A percentile compares a stretch with the other conserved stretches of the same genome.
Conservation (phyloP, 2,329 filamentous ascomycete genomes). For the Beauveria scarabaeidicola region DNA sequence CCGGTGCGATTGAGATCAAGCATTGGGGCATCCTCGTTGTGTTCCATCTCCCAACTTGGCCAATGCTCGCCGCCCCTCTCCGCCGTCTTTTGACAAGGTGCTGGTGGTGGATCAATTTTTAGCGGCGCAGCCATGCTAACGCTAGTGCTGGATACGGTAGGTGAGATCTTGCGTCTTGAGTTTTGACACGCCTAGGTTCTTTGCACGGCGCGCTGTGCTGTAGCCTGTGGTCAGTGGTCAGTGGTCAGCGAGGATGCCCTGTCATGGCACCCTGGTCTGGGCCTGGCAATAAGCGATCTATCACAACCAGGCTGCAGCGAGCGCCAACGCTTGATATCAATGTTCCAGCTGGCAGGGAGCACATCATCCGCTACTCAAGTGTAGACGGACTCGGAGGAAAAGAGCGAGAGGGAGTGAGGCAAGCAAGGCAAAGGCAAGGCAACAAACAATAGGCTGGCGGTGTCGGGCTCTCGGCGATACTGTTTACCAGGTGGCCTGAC, state of each 20-base stretch:
- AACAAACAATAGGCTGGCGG: not conserved
- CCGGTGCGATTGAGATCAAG: not conserved
- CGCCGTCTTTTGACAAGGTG: not conserved
- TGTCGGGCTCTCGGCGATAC: not conserved
- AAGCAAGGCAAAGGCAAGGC: not conserved
- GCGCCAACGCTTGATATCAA: not conserved
- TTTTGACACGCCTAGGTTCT: too few species aligned
- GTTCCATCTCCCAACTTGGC: not conserved
- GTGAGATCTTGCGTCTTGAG: not conserved
- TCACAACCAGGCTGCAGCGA: constrained; percentile 4
- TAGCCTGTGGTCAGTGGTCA: too few species aligned
- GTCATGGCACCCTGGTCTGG: not conserved
- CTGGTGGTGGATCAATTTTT: not conserved
- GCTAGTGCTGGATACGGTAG: not conserved
- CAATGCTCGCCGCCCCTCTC: not conserved
- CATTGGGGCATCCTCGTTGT: not conserved
- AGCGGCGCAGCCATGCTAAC: not conserved
- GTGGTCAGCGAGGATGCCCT: not conserved
- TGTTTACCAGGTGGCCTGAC: not conserved
- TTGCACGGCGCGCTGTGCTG: not conserved
- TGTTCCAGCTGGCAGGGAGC: constrained; percentile 1
- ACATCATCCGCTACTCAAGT: constrained; percentile 5
- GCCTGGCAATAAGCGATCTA: constrained; percentile 9
- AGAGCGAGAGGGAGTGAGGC: too few species aligned
- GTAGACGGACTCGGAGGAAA: not conserved